phyloP scores from a whole-genome alignment of 805 yeast genomes.

The Komagataella populi region DNA sequence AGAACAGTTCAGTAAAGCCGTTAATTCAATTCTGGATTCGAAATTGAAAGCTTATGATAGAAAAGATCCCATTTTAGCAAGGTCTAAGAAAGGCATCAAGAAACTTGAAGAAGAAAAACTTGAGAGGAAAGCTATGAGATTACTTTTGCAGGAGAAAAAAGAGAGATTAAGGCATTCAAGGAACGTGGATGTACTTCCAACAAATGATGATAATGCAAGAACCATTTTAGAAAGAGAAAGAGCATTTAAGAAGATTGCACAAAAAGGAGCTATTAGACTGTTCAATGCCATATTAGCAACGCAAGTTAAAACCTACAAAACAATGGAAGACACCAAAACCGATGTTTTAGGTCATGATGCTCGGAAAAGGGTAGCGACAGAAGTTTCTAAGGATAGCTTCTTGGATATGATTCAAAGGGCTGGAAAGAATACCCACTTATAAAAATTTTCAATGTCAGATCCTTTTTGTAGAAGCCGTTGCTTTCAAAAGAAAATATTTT shows the following conservation, averaged over 20 bases:
- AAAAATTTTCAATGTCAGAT: too few species aligned
- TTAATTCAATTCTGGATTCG: slow-evolving; percentile 73
- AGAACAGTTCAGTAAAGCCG: slow-evolving; percentile 66
- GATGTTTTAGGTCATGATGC: slow-evolving; percentile 31
- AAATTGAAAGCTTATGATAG: slow-evolving; percentile 81
- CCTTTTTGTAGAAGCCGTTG: not conserved
- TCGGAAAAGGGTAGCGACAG: slow-evolving; percentile 28
- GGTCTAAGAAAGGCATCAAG: slow-evolving; percentile 57
- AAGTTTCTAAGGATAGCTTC: slow-evolving; percentile 79
- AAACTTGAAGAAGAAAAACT: slow-evolving; percentile 70
- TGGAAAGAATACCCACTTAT: slow-evolving; percentile 22
- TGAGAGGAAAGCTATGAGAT: slow-evolving; percentile 71
- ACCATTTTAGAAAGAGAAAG: slow-evolving; percentile 53
- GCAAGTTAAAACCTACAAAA: slow-evolving; percentile 47
- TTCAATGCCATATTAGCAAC: slow-evolving; percentile 77
- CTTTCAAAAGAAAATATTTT: not conserved
- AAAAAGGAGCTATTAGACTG: slow-evolving; percentile 73
- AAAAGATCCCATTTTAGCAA: slow-evolving; percentile 79
- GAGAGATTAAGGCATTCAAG: slow-evolving; percentile 53
- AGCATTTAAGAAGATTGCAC: slow-evolving; percentile 66
- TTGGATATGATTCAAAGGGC: slow-evolving; percentile 79
- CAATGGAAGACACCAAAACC: slow-evolving; percentile 34
- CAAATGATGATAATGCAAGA: slow-evolving; percentile 43
- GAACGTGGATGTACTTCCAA: slow-evolving; percentile 53
- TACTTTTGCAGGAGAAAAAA: slow-evolving; percentile 59